Conservation (phyloP, 139 green algal genomes). For the Zygnema cylindricum region DNA sequence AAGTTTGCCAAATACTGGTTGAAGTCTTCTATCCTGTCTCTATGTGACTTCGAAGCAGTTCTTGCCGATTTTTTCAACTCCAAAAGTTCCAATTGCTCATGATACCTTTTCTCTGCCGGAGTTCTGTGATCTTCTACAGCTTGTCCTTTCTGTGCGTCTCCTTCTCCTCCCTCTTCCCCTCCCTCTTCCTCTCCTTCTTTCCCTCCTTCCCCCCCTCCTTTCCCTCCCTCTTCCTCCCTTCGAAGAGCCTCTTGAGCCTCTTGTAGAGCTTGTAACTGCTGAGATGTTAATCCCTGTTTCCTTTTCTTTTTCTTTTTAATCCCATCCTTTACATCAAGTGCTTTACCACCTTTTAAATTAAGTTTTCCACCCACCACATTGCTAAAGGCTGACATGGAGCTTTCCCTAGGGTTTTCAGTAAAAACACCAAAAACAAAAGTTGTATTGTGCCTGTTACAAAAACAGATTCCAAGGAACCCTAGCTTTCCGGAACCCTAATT, state of each 20-base stretch:
- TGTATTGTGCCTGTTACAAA: constrained; percentile 42
- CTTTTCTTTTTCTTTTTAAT: constrained; percentile 68
- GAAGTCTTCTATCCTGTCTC: constrained; percentile 64
- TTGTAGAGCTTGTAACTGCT: constrained; percentile 29
- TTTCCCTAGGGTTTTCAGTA: background rate
- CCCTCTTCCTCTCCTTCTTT: background rate
- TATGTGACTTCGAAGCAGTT: constrained; percentile 56
- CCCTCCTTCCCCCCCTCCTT: background rate
- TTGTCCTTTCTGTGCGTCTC: constrained; percentile 26
- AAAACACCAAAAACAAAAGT: constrained; percentile 31
- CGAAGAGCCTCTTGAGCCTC: constrained; percentile 27
- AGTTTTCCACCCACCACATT: constrained; percentile 43
- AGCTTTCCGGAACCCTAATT: background rate
- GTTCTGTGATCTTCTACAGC: constrained; percentile 52
- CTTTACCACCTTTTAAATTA: constrained; percentile 60
- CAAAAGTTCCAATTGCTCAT: constrained; percentile 55
- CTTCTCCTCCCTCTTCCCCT: background rate
- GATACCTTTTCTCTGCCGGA: constrained; percentile 61
- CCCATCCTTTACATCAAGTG: constrained; percentile 37
- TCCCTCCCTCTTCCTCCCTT: constrained; percentile 10
- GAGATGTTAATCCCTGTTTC: constrained; percentile 27
- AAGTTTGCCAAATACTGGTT: constrained; percentile 67
- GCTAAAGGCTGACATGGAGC: background rate
- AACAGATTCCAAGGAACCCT: constrained; percentile 36
- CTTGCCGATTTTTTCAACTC: constrained; percentile 51